Base-by-base conservation (phyloP, 768 basidiomycete genomes). In the Amanita brunnescens region DNA sequence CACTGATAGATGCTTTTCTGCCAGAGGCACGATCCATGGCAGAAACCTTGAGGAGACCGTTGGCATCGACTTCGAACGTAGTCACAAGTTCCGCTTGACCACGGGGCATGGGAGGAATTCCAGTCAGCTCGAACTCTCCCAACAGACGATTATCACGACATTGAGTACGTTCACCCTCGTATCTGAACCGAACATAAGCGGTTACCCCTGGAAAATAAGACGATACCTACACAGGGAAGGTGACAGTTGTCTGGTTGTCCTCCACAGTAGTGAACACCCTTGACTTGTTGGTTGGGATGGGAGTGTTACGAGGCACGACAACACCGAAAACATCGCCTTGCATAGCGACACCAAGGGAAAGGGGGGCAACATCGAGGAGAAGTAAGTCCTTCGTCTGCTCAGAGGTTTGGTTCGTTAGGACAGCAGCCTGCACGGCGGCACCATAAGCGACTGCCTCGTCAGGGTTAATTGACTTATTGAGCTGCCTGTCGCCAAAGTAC, bases 401-500 rank as follows among this genome's bases (percentile, higher is more conserved):
- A 32, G 93, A 97, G 44, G 94, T 97, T 70, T 97, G 93, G 53
- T 93, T 93, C 59, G 96, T 96, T 57, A 99, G 90, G 65, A 99
- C 89, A 53, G 96, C 96, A 55, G 96, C 96, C 74, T 99, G 96
- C 64, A 99, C 96, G 61, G 96, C 95, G 61, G 96, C 96, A 77
- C 96, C 96, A 72, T 98, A 97, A 44, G 96, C 96, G 62, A 99
- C 96, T 62, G 96, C 96, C 76, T 99, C 96, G 65, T 99, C 96
- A 57, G 96, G 96, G 81, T 99, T 99, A 76, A 99, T 99, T 54
- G 93, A 96, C 80, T 99, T 99, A 85, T 98, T 98, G 66, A 97
- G 74, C 68, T 94, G 90, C 62, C 95, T 92, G 55, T 92, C 93
- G 69, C 90, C 90, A 69, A 99, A 99, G 81, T 85, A 95, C 68